These are phyloP conservation scores for Phialophora chinensis DNA, from an alignment of 2,329 filamentous ascomycete species.

Conservation along the genomic window DNA sequence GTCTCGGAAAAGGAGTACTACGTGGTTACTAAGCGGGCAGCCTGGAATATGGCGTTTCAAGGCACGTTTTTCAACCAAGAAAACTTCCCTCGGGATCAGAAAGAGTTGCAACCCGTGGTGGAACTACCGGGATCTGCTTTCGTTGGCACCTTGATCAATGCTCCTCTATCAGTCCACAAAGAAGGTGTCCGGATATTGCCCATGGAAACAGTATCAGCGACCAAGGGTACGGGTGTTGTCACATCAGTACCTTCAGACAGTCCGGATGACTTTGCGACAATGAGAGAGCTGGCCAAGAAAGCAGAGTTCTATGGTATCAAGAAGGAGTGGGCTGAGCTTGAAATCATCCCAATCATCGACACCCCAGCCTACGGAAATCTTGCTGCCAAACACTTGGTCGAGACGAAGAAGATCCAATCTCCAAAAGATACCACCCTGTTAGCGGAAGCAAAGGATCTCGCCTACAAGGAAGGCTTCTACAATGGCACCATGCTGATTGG, in stretches of 20 bases:
- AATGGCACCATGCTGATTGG: constrained; percentile 88
- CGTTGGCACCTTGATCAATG: constrained; percentile 85
- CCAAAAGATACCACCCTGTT: constrained; percentile 93
- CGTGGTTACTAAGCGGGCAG: constrained; percentile 79
- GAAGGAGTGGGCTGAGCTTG: constrained; percentile 92
- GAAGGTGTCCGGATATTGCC: constrained; percentile 86
- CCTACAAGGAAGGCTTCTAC: constrained; percentile 98
- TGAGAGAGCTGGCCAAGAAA: constrained; percentile 89
- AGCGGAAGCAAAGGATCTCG: constrained; percentile 90
- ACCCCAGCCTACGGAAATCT: constrained; percentile 88
- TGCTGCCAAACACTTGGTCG: constrained; percentile 80
- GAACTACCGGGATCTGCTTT: constrained; percentile 79
- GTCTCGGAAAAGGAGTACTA: constrained; percentile 74
- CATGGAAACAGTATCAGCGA: constrained; percentile 90
- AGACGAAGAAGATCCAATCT: constrained; percentile 94
- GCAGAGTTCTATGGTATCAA: constrained; percentile 94
- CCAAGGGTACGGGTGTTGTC: constrained; percentile 95
- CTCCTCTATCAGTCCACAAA: constrained; percentile 84
- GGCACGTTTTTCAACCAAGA: constrained; percentile 70
- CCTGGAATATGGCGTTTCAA: constrained; percentile 96
- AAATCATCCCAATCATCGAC: constrained; percentile 86
- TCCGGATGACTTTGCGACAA: constrained; percentile 91
- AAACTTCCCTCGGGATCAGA: constrained; percentile 64
- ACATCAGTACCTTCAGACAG: constrained; percentile 95
- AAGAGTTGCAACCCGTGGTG: constrained; percentile 73